A percentile compares a stretch with the other conserved stretches of the same genome.
Evolutionary conservation across 805 yeast genomes (phyloP).

Genomic region (Hanseniaspora lachancei): DNA sequence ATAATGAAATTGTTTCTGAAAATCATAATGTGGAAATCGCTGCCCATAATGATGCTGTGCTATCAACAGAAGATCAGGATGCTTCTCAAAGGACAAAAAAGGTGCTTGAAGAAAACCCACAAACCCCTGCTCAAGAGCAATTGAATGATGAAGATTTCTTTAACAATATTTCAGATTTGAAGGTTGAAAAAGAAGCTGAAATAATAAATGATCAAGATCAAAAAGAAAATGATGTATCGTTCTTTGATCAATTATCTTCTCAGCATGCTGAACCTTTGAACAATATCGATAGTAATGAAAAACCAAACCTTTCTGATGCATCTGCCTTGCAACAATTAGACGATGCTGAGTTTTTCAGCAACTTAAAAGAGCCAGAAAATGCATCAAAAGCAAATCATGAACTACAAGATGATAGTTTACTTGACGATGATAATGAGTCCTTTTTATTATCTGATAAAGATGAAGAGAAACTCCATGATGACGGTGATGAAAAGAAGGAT

Average conservation of each 20-base stretch:
- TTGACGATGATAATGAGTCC: background rate
- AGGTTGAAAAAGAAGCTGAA: background rate
- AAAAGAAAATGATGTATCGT: background rate
- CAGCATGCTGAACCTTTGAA: background rate
- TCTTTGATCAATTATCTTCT: background rate
- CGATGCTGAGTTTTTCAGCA: background rate
- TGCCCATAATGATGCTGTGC: too few relatives aligned
- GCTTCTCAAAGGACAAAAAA: too few relatives aligned
- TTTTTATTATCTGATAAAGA: background rate
- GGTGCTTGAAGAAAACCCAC: background rate
- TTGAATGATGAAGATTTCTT: background rate
- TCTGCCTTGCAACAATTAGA: background rate
- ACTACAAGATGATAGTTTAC: background rate
- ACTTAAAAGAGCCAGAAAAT: background rate
- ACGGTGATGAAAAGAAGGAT: background rate
- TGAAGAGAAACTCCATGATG: background rate
- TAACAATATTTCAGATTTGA: background rate
- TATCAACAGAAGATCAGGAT: too few relatives aligned
- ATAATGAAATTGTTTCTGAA: background rate
- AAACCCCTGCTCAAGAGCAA: background rate
- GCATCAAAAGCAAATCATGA: background rate
- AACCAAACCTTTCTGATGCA: background rate
- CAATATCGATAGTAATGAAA: background rate
- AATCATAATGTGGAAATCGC: background rate
- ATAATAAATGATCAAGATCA: background rate